These are phyloP conservation scores for Annulohypoxylon maeteangense DNA, from an alignment of 495 filamentous ascomycete genomes.

Conservation along the genomic window DNA sequence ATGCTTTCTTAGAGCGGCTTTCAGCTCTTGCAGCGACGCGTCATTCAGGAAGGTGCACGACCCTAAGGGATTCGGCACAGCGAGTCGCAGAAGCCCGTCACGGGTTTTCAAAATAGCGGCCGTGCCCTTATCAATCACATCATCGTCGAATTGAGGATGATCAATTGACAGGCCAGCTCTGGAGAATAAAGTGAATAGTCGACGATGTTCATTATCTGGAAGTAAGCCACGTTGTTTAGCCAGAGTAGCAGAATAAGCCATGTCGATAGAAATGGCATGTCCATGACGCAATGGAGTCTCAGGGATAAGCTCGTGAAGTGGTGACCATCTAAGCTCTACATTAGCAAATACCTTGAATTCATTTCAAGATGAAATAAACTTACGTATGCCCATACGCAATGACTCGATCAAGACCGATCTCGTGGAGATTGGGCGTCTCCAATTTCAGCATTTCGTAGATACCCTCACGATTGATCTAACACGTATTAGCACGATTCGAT, in stretches of 20 bases:
- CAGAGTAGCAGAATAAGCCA: conserved; percentile 72
- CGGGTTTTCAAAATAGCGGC: conserved; percentile 71
- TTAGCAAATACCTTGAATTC: neutral
- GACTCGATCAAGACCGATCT: conserved; percentile 70
- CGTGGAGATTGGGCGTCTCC: conserved; percentile 71
- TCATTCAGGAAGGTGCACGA: conserved; percentile 69
- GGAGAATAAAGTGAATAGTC: conserved; percentile 69
- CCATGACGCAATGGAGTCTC: conserved; percentile 70
- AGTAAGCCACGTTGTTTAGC: conserved; percentile 64
- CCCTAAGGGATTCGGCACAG: conserved; percentile 67
- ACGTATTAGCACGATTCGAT: neutral
- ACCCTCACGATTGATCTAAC: conserved; percentile 64
- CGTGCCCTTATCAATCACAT: conserved; percentile 67
- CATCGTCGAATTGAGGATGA: conserved; percentile 68
- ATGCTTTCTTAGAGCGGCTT: conserved; percentile 61
- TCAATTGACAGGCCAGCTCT: conserved; percentile 71
- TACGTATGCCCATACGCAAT: conserved; percentile 76
- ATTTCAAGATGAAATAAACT: conserved; percentile 19
- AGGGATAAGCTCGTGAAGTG: conserved; percentile 69
- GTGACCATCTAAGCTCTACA: conserved; percentile 62
- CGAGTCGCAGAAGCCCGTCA: conserved; percentile 67
- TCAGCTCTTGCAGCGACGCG: conserved; percentile 60
- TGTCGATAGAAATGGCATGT: conserved; percentile 73
- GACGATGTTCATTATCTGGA: conserved; percentile 60
- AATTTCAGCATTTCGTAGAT: conserved; percentile 73